phyloP scores from a whole-genome alignment of 2,329 filamentous ascomycete species.

The Fusarium clavum region DNA sequence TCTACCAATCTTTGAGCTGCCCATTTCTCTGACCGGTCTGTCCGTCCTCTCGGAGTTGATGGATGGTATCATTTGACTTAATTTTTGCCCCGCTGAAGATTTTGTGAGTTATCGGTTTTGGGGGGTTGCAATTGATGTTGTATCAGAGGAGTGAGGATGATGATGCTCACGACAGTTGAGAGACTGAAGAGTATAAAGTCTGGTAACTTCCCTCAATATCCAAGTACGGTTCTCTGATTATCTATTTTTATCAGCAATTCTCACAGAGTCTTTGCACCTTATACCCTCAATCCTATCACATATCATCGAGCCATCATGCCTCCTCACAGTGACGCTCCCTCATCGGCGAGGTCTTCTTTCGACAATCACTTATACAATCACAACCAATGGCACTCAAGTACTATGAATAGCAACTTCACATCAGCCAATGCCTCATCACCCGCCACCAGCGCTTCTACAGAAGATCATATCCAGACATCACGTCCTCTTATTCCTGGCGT shows the following conservation, averaged over 20 bases:
- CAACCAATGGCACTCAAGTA: conserved; percentile 46
- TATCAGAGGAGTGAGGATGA: not conserved
- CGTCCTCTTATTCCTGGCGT: conserved; percentile 65
- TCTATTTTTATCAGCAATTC: not conserved
- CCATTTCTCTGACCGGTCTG: conserved; percentile 31
- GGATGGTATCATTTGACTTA: conserved; percentile 31
- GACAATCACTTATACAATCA: conserved; percentile 44
- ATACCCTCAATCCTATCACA: not conserved
- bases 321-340: conserved; percentile 42
- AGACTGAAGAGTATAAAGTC: conserved; percentile 8
- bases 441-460: conserved; percentile 55
- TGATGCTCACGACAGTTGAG: not conserved
- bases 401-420: conserved; percentile 40
- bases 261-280: not conserved
- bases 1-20: conserved; percentile 37
- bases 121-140: conserved; percentile 4
- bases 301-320: conserved; percentile 26
- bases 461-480: conserved; percentile 52
- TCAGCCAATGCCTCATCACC: conserved; percentile 51
- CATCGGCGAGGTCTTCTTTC: conserved; percentile 33
- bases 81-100: conserved; percentile 18
- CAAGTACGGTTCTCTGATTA: not conserved
- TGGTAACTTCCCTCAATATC: not conserved
- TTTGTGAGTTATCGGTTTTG: conserved; percentile 11
- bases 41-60: conserved; percentile 19